Evolutionary conservation across 2,329 filamentous ascomycete genomes (phyloP), one percentile per base, ranked within the genome.

Genomic region (Colletotrichum coccodes): DNA sequence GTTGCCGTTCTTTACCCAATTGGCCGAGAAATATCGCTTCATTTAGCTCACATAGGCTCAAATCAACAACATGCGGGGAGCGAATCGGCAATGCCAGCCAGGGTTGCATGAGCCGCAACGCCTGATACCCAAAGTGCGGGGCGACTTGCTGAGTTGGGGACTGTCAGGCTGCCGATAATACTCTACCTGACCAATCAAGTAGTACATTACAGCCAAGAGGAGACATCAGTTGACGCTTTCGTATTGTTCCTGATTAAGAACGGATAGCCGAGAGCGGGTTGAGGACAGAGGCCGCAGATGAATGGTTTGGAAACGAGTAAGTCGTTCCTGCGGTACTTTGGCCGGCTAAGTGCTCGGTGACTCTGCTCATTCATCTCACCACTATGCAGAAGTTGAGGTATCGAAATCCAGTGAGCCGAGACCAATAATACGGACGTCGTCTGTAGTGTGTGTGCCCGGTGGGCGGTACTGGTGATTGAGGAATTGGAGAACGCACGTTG

Each of bases 11-110:
- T 42, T 5, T 23, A 23, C 23, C 62, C 30, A 8, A 66, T 66
- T 69, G 54, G 62, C 16, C 26, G 14, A 16, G 18, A 12, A 2
- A 4, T 1, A 12, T 1, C 7, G 16, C 4, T 28, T 66, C 47
- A 66, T 69, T 34, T 50, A 42, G 4, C 18, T 34, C 16, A 36
- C 5, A 69, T 28, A 69, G 66, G 61, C 61, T 69, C 49, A 69
- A 69, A 3, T 56, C 18, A 7, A 34, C 4, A 5, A n/a, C 3
- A 44, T 30, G 54, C 62, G 61, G 62, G 50, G 56, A 46, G 38
- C 47, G 6, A 28, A 26, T 28, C 54, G 54, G 61, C 61, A 60
- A 42, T 56, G 9, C 12, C 4, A 0, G 14, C 14, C 14, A 44
- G 38, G 21, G 28, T 59, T 6, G n/a, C 11, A 46, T 32, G 46